phyloP scores from a whole-genome alignment of 2,329 filamentous ascomycete species.

The Verticillium klebahnii region DNA sequence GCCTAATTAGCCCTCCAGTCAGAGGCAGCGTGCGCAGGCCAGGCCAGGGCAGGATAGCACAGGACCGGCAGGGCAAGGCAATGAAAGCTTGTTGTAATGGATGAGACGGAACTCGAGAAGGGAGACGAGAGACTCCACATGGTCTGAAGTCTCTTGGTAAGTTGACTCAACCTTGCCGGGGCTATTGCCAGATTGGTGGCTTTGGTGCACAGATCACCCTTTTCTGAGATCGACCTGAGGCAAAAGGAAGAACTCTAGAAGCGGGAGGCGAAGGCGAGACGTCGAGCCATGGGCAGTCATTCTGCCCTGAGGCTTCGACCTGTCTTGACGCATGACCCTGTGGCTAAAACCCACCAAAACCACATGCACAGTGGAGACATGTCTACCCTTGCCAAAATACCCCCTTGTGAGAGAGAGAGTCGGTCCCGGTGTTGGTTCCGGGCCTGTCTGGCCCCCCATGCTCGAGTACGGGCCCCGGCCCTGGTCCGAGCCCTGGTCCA shows the following conservation, averaged over 20 bases:
- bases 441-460: not conserved
- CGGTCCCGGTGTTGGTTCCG: not conserved
- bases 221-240: not conserved
- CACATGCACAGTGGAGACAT: not conserved
- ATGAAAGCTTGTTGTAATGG: not conserved
- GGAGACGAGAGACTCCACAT: not conserved
- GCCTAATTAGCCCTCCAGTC: not conserved
- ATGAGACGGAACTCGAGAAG: not conserved
- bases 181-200: not conserved
- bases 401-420: not conserved
- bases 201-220: not conserved
- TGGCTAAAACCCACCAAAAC: not conserved
- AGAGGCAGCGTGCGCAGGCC: not conserved
- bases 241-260: conserved; percentile 5
- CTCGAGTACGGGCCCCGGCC: not conserved
- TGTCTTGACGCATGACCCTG: not conserved
- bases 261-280: not conserved
- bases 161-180: conserved; percentile 1
- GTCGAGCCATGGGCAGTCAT: conserved; percentile 2
- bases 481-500: not conserved
- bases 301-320: conserved; percentile 2
- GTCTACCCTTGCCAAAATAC: not conserved
- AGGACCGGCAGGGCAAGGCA: not conserved
- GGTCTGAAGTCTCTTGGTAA: not conserved
- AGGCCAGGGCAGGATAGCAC: not conserved